Conservation (phyloP, 108 stramenopile genomes). For the Cyclotella baltica region DNA sequence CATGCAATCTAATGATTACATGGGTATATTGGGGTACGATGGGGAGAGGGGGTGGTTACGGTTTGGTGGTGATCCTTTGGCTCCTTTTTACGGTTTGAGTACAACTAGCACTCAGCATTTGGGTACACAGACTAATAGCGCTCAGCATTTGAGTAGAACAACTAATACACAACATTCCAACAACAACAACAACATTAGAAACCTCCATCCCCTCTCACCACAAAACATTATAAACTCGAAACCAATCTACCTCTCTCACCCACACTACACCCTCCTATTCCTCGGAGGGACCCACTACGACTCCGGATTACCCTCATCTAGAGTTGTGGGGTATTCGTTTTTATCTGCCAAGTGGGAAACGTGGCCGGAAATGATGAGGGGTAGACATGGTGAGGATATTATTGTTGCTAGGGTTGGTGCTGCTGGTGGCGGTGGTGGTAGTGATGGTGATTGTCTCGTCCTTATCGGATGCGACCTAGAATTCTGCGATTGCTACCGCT, state of each 20-base stretch:
- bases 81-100: neutral
- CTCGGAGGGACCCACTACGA: slow-evolving; percentile 36
- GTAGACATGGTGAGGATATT: slow-evolving; percentile 26
- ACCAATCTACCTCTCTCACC: slow-evolving; percentile 27
- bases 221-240: slow-evolving; percentile 20
- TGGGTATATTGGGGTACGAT: slow-evolving; percentile 38
- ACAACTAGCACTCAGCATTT: neutral
- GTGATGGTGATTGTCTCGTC: slow-evolving; percentile 23
- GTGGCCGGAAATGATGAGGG: slow-evolving; percentile 38
- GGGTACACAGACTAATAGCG: too few relatives aligned
- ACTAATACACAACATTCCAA: neutral
- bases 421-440: too few relatives aligned
- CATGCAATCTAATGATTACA: slow-evolving; percentile 21
- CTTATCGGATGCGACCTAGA: slow-evolving; percentile 39
- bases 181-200: too few relatives aligned
- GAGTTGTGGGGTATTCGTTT: slow-evolving; percentile 39
- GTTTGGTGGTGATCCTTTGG: slow-evolving; percentile 42
- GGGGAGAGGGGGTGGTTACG: slow-evolving; percentile 19
- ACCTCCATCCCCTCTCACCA: slow-evolving; percentile 33
- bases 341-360: slow-evolving; percentile 32
- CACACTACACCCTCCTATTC: slow-evolving; percentile 26
- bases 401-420: slow-evolving; percentile 25
- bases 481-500: slow-evolving; percentile 37
- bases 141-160: too few relatives aligned
- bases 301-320: slow-evolving; percentile 13